These are phyloP conservation scores for Saccharomycopsis amapae DNA, from an alignment of 805 yeast species.

Conservation along the genomic window DNA sequence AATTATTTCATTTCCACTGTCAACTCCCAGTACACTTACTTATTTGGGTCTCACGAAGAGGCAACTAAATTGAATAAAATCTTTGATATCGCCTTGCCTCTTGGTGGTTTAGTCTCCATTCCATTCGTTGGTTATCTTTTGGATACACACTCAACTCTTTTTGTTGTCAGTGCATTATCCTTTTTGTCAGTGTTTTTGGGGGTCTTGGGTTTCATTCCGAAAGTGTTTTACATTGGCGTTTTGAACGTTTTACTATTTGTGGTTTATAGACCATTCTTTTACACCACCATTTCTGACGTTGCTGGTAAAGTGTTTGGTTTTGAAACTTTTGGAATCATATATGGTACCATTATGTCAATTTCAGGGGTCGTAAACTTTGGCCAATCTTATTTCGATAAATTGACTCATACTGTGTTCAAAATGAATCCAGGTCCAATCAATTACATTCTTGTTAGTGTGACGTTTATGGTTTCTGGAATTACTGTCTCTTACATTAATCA, in stretches of 20 bases:
- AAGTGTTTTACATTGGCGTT: constrained; percentile 41
- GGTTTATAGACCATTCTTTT: constrained; percentile 83
- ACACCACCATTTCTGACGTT: constrained; percentile 86
- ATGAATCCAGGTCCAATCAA: constrained; percentile 83
- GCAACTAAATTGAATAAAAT: constrained; percentile 61
- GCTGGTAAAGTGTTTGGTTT: constrained; percentile 92
- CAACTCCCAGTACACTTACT: constrained; percentile 70
- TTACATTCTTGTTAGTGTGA: constrained; percentile 42
- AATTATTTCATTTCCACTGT: constrained; percentile 91
- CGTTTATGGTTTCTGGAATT: constrained; percentile 32
- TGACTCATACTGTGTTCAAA: constrained; percentile 60
- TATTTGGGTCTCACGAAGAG: constrained; percentile 44
- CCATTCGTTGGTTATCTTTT: constrained; percentile 79
- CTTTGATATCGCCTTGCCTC: constrained; percentile 79
- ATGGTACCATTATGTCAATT: constrained; percentile 76
- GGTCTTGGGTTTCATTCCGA: constrained; percentile 55
- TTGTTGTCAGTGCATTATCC: constrained; percentile 46
- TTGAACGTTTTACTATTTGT: constrained; percentile 67
- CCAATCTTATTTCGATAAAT: constrained; percentile 61
- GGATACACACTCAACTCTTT: constrained; percentile 62
- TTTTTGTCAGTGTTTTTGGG: constrained; percentile 59
- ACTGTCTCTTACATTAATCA: constrained; percentile 14
- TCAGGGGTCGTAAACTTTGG: constrained; percentile 74
- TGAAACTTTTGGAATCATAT: constrained; percentile 84
- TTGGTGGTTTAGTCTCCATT: constrained; percentile 81